These are phyloP conservation scores for Moniliella sp. DNA, from an alignment of 1,284 basidiomycete genomes.

Conservation along the genomic window DNA sequence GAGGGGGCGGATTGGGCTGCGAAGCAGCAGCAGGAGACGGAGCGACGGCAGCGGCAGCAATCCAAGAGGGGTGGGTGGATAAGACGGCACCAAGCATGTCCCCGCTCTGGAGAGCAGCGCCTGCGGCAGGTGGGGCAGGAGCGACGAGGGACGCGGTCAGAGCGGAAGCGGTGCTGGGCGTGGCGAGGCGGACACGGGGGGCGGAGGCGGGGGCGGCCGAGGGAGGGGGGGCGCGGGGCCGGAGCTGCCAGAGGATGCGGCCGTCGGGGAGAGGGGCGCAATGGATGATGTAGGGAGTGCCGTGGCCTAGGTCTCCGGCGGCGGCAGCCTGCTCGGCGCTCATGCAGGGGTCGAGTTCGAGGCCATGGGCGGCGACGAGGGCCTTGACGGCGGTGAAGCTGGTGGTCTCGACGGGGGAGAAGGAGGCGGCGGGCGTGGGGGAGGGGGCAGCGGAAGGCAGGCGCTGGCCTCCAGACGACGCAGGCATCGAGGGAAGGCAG, in stretches of 20 bases:
- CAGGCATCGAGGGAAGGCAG: too few species aligned
- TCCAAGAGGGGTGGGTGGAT: slow-evolving; percentile 3
- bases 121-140: neutral
- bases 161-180: too few species aligned
- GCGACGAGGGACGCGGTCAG: neutral
- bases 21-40: too few species aligned
- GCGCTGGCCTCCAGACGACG: too few species aligned
- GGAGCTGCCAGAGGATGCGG: slow-evolving; percentile 6
- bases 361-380: slow-evolving; percentile 14
- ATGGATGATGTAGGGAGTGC: slow-evolving; percentile 14
- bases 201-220: too few species aligned
- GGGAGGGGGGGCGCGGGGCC: slow-evolving; percentile 1
- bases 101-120: slow-evolving; percentile 9
- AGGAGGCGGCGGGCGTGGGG: slow-evolving; percentile 1
- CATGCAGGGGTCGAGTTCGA: slow-evolving; percentile 3
- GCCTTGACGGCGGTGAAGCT: slow-evolving; percentile 23
- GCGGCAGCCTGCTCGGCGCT: neutral
- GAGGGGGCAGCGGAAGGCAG: too few species aligned
- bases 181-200: too few species aligned
- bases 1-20: too few species aligned
- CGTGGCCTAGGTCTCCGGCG: slow-evolving; percentile 12
- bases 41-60: too few species aligned
- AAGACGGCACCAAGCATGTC: slow-evolving; percentile 23
- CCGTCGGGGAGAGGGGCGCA: too few species aligned
- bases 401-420: slow-evolving; percentile 19